Evolutionary conservation across 2,329 filamentous ascomycete species (phyloP), one percentile per base, ranked within the genome.

Genomic region (Colletotrichum acutatum): DNA sequence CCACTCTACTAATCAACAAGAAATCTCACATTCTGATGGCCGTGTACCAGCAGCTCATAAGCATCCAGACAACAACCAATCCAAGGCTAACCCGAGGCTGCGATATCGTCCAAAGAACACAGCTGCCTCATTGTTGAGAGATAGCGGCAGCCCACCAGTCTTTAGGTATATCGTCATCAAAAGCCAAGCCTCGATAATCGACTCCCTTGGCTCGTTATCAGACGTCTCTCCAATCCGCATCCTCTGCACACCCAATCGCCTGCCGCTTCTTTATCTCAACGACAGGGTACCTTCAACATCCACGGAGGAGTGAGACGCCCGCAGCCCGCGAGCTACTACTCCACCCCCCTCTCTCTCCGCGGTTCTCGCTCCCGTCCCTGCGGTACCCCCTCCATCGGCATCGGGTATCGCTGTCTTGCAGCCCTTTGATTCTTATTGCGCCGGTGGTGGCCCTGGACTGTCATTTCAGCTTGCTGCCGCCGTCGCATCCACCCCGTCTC

Each of bases 191-290:
- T 32, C 53, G 42, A 59, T 61, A n/a, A 24, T 26, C 6, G 24
- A 30, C 37, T 30, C 59, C 58, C 52, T 63, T 65, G 16, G 32
- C 30, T 73, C 34, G 66, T 61, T 54, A 66, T 66, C 71, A 71
- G 54, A 46, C 66, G 56, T 49, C 59, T 66, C 60, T 60, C 60
- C 71, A 73, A 60, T 46, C 46, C 42, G 60, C 49, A 57, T 22
- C 9, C 54, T 66, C 66, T 66, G 60, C 56, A 46, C 56, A 28
- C 60, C 71, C 71, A 58, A 70, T 72, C 28, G 71, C 46, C 60
- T 19, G 16, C 28, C 56, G 37, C 12, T 24, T 66, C 60, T 73
- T 72, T 71, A 73, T 73, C 71, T 73, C 16, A 34, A 66, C 71
- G 66, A 61, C 71, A 73, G 66, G 60, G 63, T 57, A 32, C 30